Base-by-base conservation (phyloP, 1,284 basidiomycete genomes). In the Microbotryum silenes-acaulis region DNA sequence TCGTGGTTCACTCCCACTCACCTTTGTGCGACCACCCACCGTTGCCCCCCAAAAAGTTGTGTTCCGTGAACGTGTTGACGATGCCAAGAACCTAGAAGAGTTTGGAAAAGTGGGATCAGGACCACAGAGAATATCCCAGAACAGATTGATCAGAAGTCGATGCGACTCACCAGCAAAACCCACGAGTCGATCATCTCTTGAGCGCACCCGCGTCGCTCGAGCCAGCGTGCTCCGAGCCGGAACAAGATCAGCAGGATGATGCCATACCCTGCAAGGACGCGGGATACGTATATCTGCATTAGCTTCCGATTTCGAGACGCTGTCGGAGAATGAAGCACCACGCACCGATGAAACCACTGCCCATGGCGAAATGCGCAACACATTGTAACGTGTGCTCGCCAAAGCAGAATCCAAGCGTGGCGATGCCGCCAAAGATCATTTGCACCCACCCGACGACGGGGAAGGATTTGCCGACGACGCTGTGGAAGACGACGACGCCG, bases 111-210 rank as follows among this genome's bases (percentile, higher is more conserved):
- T 42, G 16, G 37, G 2, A 12, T 42, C 37, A 42, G 37, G 37
- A 42, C 12, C 37, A 31, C 8, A 2, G 9, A 31, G 9, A 2
- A 31, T 31, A 6, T 61, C 57, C 44, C 51, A 51, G 57, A 44
- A 58, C 37, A 31, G 55, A 27, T n/a, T 56, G 46, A 50, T 53
- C 27, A 12, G 53, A 31, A 44, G n/a, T 33, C 27, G 78, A 85
- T 60, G 72, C 88, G 88, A 91, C 91, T 94, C 37, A 86, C 77
- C 76, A 85, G 86, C 65, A 96, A 94, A 20, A 94, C 85, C 80
- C 85, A 87, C 18, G 85, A 88, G 75, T 96, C 92, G 79, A 90
- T 86, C 83, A 85, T 92, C 72, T 97, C 93, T 64, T 92, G 92
- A 72, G 75, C 76, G 54, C 73, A 72, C 2, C 77, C 75, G 8